Evolutionary conservation across 2,329 filamentous ascomycete genomes (phyloP).

Genomic region (Fusarium duplospermum): DNA sequence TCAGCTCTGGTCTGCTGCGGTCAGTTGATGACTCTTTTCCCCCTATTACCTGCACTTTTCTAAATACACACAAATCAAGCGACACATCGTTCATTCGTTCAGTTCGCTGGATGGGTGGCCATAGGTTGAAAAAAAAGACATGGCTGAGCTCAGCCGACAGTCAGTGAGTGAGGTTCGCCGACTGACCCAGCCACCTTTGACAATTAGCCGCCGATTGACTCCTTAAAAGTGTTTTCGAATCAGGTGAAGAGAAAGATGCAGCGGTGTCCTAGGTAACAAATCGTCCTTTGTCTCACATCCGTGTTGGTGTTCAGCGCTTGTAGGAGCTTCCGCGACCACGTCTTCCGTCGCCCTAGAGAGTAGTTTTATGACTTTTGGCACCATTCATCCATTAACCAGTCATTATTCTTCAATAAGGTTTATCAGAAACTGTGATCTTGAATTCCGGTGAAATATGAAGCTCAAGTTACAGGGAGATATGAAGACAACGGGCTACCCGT

Average conservation of each 20-base stretch:
- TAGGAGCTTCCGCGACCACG: background rate
- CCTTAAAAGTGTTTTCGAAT: background rate
- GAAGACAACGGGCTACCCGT: background rate
- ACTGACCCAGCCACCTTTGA: background rate
- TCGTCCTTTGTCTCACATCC: background rate
- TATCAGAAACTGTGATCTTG: background rate
- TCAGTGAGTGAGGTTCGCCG: background rate
- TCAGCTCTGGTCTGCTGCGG: background rate
- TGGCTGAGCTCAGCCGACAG: background rate
- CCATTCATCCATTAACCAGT: too few relatives aligned
- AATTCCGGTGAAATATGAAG: background rate
- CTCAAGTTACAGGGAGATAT: background rate
- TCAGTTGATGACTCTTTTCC: background rate
- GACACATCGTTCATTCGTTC: background rate
- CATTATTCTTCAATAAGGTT: background rate
- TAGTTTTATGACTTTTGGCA: background rate
- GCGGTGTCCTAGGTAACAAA: background rate
- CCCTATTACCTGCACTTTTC: background rate
- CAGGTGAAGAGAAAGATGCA: accelerated
- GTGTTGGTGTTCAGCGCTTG: background rate
- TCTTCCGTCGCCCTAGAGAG: background rate
- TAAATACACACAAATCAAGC: background rate
- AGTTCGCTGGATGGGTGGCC: background rate
- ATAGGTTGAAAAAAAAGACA: background rate
- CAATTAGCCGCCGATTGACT: background rate